Base-by-base conservation (phyloP, 140 eudicot genomes). In the Stevia rebaudiana region DNA sequence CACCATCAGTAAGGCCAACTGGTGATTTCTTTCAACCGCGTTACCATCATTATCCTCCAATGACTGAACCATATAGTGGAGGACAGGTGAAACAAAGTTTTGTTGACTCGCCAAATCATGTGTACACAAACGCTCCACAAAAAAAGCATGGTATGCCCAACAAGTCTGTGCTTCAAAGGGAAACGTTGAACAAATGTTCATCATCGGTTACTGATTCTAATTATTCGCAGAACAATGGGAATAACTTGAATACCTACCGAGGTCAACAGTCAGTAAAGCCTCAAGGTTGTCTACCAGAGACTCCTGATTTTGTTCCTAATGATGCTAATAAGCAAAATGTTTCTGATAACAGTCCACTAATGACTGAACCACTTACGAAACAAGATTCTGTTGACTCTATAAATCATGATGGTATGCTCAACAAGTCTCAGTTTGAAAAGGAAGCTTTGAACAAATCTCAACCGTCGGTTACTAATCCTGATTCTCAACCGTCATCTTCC, bases 261-360 rank as follows among this genome's bases (percentile, higher is more conserved):
- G 69, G 59, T 68, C 74, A 76, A 56, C 58, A 70, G 52, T 79
- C 88, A 15, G n/a, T 67, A 23, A 81, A 76, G 72, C 77, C 85
- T 4, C 33, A 28, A n/a, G 68, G 36, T 54, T 68, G 65, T 64
- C 71, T 61, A 17, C 70, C 80, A 7, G 64, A 33, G 31, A 71
- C 71, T 74, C 74, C 86, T 51, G 60, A 82, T 60, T 55, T 70
- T 74, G 40, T 63, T 28, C 85, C 83, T 44, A 85, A 88, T 74
- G 87, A 88, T 74, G 54, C 78, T 19, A 71, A 83, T 57, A 84
- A 76, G 68, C 76, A 76, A 54, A 73, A 76, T 37, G 33, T 82
- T 23, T 70, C 85, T 65, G 44, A 40, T 0, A 11, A 40, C 44
- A 40, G 11, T 9, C 44, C 44, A 10, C 3, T 40, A 9, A 9